These are phyloP conservation scores for Cercophora newfieldiana DNA, from an alignment of 495 filamentous ascomycete genomes.

Conservation along the genomic window DNA sequence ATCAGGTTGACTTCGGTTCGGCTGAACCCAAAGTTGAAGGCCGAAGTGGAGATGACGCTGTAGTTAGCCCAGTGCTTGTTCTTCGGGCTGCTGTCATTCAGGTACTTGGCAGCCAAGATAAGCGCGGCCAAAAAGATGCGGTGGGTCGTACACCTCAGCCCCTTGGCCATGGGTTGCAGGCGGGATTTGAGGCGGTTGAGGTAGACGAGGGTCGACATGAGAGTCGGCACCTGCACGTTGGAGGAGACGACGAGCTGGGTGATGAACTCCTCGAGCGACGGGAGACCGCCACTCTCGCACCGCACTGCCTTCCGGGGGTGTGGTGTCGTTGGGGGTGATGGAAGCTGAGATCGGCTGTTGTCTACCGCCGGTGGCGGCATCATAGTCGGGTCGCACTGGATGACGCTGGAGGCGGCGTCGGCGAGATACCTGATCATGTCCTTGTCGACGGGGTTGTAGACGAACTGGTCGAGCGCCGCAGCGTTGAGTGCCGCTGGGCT, in stretches of 20 bases:
- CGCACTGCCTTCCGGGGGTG: constrained; percentile 54
- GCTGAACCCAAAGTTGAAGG: constrained; percentile 84
- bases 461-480: constrained; percentile 84
- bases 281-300: constrained; percentile 54
- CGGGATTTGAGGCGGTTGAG: constrained; percentile 77
- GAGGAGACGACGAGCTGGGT: constrained; percentile 84
- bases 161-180: constrained; percentile 92
- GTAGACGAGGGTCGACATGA: constrained; percentile 96
- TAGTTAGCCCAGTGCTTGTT: constrained; percentile 99
- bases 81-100: constrained; percentile 98
- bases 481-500: constrained; percentile 60
- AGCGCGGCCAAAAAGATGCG: constrained; percentile 94
- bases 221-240: constrained; percentile 93
- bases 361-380: constrained; percentile 38
- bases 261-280: constrained; percentile 87
- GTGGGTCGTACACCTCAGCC: constrained; percentile 94
- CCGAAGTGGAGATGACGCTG: constrained; percentile 66
- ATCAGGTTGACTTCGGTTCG: constrained; percentile 95
- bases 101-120: constrained; percentile 92
- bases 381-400: constrained; percentile 75
- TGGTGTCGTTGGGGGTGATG: constrained; percentile 69
- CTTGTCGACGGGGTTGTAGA: constrained; percentile 74
- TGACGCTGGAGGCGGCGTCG: constrained; percentile 78
- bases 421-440: constrained; percentile 89
- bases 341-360: constrained; percentile 33